phyloP scores from a whole-genome alignment of 1,284 basidiomycete genomes.

The Leccinum subrobustum region DNA sequence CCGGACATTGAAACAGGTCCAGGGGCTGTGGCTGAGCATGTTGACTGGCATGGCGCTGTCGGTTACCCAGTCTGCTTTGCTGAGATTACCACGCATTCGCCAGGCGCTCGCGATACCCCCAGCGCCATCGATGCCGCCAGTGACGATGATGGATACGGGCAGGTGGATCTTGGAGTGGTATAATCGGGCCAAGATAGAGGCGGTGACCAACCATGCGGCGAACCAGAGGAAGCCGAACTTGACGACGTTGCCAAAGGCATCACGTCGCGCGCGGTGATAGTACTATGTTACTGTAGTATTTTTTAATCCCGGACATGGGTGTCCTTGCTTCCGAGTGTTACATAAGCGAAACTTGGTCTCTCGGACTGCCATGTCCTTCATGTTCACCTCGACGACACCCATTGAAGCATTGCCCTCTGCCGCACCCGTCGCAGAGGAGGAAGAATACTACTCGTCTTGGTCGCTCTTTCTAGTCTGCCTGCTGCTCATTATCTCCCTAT shows the following conservation, averaged over 20 bases:
- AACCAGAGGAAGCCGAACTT: constrained; percentile 27
- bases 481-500: constrained; percentile 91
- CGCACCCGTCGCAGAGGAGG: constrained; percentile 60
- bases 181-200: constrained; percentile 6
- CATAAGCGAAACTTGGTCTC: constrained; percentile 13
- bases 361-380: constrained; percentile 26
- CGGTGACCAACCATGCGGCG: not conserved
- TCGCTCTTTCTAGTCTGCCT: constrained; percentile 93
- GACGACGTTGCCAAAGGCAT: constrained; percentile 24
- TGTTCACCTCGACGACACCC: constrained; percentile 17
- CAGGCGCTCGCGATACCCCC: constrained; percentile 25
- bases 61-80: constrained; percentile 23
- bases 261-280: constrained; percentile 16
- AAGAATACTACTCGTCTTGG: constrained; percentile 93
- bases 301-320: not conserved
- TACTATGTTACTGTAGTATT: not conserved
- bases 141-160: constrained; percentile 33
- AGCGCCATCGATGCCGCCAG: constrained; percentile 8
- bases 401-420: constrained; percentile 23
- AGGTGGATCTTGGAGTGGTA: constrained; percentile 25
- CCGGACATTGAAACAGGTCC: not conserved
- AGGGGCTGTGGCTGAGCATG: constrained; percentile 35
- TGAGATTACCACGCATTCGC: constrained; percentile 28
- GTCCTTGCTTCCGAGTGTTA: constrained; percentile 8
- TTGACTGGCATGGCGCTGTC: constrained; percentile 24